A percentile compares a stretch with the other conserved stretches of the same genome.
phyloP scores from a whole-genome alignment of 805 yeast species.

The Ogataea polymorpha region DNA sequence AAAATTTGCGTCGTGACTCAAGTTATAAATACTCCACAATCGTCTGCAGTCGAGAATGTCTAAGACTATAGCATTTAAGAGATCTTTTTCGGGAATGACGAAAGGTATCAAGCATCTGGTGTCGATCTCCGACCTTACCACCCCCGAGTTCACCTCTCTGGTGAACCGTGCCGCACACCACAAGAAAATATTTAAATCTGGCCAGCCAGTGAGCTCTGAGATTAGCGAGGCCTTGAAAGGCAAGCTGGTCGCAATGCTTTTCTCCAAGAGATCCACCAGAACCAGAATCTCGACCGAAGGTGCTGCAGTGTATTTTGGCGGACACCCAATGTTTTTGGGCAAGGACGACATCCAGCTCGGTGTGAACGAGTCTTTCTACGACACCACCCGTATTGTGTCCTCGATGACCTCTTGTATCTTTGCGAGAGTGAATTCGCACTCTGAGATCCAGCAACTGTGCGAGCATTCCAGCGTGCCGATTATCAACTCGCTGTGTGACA shows the following conservation, averaged over 20 bases:
- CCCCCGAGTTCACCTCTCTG: slow-evolving; percentile 65
- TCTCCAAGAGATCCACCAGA: slow-evolving; percentile 91
- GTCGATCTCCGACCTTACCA: slow-evolving; percentile 74
- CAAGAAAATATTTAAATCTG: slow-evolving; percentile 59
- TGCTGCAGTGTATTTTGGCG: slow-evolving; percentile 90
- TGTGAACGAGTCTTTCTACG: slow-evolving; percentile 87
- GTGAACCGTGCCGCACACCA: slow-evolving; percentile 70
- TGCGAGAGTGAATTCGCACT: slow-evolving; percentile 89
- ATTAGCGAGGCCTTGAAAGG: slow-evolving; percentile 61
- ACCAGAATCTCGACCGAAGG: slow-evolving; percentile 94
- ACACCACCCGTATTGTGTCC: slow-evolving; percentile 83
- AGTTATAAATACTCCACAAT: slow-evolving; percentile 2
- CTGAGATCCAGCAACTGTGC: slow-evolving; percentile 75
- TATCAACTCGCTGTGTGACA: slow-evolving; percentile 90
- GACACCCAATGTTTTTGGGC: slow-evolving; percentile 94
- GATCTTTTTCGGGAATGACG: slow-evolving; percentile 26
- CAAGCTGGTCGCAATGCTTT: slow-evolving; percentile 76
- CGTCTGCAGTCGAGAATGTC: background rate
- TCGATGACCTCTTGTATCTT: slow-evolving; percentile 96
- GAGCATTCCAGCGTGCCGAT: slow-evolving; percentile 84
- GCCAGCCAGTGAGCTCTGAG: slow-evolving; percentile 39
- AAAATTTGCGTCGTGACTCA: slow-evolving; percentile 13
- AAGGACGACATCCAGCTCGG: slow-evolving; percentile 96
- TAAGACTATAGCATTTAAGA: slow-evolving; percentile 25
- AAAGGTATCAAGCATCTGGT: slow-evolving; percentile 63